Conservation (phyloP, 805 yeast genomes). For the Saccharomycopsis amapae region DNA sequence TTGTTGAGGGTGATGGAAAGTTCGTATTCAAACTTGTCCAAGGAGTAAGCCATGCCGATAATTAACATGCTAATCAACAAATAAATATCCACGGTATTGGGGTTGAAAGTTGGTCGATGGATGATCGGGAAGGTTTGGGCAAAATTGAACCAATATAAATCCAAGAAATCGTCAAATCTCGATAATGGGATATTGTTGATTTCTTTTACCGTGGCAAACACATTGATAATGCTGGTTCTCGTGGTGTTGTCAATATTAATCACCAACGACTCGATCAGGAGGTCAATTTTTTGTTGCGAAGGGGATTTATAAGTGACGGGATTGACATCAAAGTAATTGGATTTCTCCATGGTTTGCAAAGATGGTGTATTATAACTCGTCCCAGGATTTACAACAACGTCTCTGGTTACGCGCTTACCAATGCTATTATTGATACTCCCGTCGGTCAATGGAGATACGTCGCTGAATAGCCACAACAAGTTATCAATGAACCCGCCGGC, state of each 20-base stretch:
- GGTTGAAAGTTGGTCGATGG: constrained; percentile 18
- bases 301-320: not conserved
- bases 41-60: constrained; percentile 16
- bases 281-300: not conserved
- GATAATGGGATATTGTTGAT: constrained; percentile 4
- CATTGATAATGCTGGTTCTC: constrained; percentile 2
- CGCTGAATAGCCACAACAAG: constrained; percentile 18
- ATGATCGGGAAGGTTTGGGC: constrained; percentile 18
- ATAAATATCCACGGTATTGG: constrained; percentile 13
- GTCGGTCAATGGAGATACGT: constrained; percentile 4
- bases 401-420: too few relatives aligned
- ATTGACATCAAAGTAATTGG: constrained; percentile 2
- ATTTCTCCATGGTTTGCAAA: not conserved
- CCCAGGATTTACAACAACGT: too few relatives aligned
- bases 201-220: constrained; percentile 1
- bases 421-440: too few relatives aligned
- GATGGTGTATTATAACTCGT: too few relatives aligned
- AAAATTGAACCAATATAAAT: constrained; percentile 17
- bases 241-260: not conserved
- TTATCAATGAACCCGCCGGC: constrained; percentile 19
- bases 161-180: constrained; percentile 13
- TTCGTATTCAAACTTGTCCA: constrained; percentile 11
- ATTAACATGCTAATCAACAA: constrained; percentile 15
- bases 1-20: constrained; percentile 5
- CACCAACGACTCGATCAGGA: not conserved